Conservation (phyloP, 1,139 yeast species). For the Lodderomyces beijingensis region DNA sequence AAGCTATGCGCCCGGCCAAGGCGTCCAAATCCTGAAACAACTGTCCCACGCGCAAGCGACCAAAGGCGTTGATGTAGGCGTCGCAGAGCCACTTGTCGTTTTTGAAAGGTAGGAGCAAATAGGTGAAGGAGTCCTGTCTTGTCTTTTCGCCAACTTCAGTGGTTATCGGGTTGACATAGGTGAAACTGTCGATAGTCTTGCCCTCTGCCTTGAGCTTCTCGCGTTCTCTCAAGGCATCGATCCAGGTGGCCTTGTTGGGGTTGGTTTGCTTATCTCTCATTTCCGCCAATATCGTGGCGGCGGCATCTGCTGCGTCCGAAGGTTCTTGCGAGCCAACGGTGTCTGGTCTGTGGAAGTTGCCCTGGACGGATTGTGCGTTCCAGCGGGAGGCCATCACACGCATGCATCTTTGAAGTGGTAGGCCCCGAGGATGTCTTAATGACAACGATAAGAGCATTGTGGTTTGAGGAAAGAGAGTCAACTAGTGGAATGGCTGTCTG, state of each 20-base stretch:
- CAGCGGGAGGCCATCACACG: no score
- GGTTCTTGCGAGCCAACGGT: conserved; percentile 38
- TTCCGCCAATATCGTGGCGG: conserved; percentile 61
- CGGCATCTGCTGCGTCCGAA: conserved; percentile 64
- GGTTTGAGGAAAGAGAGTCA: no score
- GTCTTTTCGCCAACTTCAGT: conserved; percentile 70
- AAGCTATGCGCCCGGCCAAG: conserved; percentile 82
- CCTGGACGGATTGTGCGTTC: no score
- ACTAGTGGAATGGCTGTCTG: no score
- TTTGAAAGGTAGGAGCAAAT: conserved; percentile 72
- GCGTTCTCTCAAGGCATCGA: conserved; percentile 75
- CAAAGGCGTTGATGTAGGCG: conserved; percentile 82
- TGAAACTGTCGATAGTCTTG: conserved; percentile 61
- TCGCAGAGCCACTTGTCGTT: conserved; percentile 81
- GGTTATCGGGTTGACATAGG: conserved; percentile 70
- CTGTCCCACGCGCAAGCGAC: conserved; percentile 86
- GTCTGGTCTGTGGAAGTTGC: conserved; percentile 38
- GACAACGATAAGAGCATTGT: no score
- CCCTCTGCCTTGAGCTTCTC: conserved; percentile 68
- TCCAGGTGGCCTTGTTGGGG: conserved; percentile 72
- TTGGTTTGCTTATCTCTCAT: conserved; percentile 27
- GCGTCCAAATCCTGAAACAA: conserved; percentile 90
- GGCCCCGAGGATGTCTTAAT: no score
- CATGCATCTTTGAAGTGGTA: no score
- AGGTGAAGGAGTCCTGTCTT: conserved; percentile 71